Percentiles rank a stretch among this genome's conserved stretches.
Evolutionary conservation across 2,329 filamentous ascomycete genomes (phyloP).

Genomic region (Fusarium incarnatum): DNA sequence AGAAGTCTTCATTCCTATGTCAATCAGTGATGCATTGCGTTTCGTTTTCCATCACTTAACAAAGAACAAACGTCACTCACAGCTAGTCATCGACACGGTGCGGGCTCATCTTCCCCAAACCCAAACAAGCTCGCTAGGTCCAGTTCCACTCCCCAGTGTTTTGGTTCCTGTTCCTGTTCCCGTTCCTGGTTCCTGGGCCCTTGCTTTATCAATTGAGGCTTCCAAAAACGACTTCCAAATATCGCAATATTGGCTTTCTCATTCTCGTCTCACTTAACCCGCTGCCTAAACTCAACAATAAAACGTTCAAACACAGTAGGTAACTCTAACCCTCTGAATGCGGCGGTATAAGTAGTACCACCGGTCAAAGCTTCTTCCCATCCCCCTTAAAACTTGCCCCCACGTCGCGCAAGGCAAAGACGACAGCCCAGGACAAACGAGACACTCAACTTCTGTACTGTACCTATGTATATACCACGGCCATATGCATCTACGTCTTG

Average conservation of each 20-base stretch:
- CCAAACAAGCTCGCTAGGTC: slow-evolving; percentile 11
- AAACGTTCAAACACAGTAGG: slow-evolving; percentile 17
- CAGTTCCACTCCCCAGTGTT: slow-evolving; percentile 19
- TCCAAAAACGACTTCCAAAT: background rate
- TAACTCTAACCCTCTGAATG: slow-evolving; percentile 14
- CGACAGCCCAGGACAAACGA: slow-evolving; percentile 3
- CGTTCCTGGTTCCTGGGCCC: slow-evolving; percentile 37
- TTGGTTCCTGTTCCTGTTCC: slow-evolving; percentile 1
- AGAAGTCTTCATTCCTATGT: background rate
- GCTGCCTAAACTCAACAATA: background rate
- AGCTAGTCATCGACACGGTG: slow-evolving; percentile 32
- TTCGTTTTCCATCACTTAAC: background rate
- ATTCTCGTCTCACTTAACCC: background rate
- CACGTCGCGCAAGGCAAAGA: slow-evolving; percentile 37
- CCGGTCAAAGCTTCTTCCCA: slow-evolving; percentile 42
- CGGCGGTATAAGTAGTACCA: slow-evolving; percentile 29
- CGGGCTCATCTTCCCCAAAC: slow-evolving; percentile 18
- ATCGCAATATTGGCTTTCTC: background rate
- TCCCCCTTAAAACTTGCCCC: slow-evolving; percentile 28
- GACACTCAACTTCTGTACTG: slow-evolving; percentile 18
- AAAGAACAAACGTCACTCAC: slow-evolving; percentile 1
- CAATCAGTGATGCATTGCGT: slow-evolving; percentile 4
- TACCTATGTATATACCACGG: background rate
- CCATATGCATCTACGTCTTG: slow-evolving; percentile 13
- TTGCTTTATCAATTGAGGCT: slow-evolving; percentile 22